Base-by-base conservation (phyloP, 179 eudicot species). In the Beta macrorhiza region DNA sequence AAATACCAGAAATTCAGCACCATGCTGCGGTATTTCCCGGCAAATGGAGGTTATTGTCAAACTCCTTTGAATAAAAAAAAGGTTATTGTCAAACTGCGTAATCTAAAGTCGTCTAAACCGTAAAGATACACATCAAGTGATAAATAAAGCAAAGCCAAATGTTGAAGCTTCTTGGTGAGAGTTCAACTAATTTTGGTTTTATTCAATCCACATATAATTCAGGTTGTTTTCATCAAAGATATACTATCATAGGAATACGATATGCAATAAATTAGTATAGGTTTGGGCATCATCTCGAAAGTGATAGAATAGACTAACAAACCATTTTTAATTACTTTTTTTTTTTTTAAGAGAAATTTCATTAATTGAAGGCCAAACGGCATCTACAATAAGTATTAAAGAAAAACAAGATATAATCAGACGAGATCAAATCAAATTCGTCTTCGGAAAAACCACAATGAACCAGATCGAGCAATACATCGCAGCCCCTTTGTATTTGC, bases 251-350 rank as follows among this genome's bases (percentile, higher is more conserved):
- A 53, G 5, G 71, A 57, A n/a, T 70, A 69, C 37, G 81, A 79
- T 62, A 20, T 70, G 69, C 69, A 70, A 44, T 68, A 79, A 79
- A 70, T 79, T n/a, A 79, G 14, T n/a, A 58, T 79, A 14, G 58
- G 20, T 10, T 17, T n/a, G 76, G 20, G 17, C 68, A 70, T 79
- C 76, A 70, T 68, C 2, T n/a, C 58, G 76, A 79, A 7, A 57
- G 58, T 70, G 81, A 79, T 32, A 57, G 55, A 79, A 79, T 79
- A 11, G 81, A 69, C 76, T 70, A 55, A 70, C 57, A 37, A 53
- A 4, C n/a, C 19, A 53, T 47, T 37, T 9, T 37, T 2, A 37
- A 37, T 78, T 65, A 25, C 51, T 32, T 25, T 25, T 25, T 25
- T 25, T 25, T 25, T 25, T 25, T 25, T 25, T 0, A 25, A 25